Conservation (phyloP, 306 rosid genomes). For the Albizia julibrissin region DNA sequence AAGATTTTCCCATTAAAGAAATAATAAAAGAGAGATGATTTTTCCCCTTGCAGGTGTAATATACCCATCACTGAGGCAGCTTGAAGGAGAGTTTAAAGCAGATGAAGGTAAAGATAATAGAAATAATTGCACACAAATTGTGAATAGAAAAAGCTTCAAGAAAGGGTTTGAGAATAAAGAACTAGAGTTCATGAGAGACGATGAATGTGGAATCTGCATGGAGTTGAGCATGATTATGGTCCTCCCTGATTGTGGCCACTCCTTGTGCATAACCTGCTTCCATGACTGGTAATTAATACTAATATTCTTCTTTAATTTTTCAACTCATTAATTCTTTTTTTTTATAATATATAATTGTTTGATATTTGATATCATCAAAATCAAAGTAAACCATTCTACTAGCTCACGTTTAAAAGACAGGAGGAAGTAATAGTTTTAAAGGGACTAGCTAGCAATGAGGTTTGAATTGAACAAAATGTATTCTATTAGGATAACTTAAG, state of each 20-base stretch:
- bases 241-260: conserved; percentile 75
- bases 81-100: conserved; percentile 53
- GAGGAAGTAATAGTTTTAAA: too few relatives aligned
- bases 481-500: too few relatives aligned
- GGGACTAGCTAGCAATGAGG: too few relatives aligned
- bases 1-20: too few relatives aligned
- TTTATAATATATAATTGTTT: too few relatives aligned
- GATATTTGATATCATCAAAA: too few relatives aligned
- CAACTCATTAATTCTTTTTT: neutral
- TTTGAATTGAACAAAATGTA: too few relatives aligned
- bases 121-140: conserved; percentile 33
- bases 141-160: conserved; percentile 19
- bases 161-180: conserved; percentile 26
- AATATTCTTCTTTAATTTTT: neutral
- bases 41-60: conserved; percentile 44
- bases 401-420: too few relatives aligned
- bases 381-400: too few relatives aligned
- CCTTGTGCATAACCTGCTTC: conserved; percentile 73
- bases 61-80: conserved; percentile 74
- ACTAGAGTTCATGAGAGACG: conserved; percentile 45
- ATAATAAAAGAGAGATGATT: too few relatives aligned
- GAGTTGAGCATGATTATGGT: conserved; percentile 62
- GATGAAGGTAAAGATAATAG: conserved; percentile 34
- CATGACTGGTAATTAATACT: conserved; percentile 55
- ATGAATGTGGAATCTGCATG: conserved; percentile 87